These are phyloP conservation scores for Capillidium rhysosporum DNA, from an alignment of 371 early-diverging fungal species.

Conservation along the genomic window DNA sequence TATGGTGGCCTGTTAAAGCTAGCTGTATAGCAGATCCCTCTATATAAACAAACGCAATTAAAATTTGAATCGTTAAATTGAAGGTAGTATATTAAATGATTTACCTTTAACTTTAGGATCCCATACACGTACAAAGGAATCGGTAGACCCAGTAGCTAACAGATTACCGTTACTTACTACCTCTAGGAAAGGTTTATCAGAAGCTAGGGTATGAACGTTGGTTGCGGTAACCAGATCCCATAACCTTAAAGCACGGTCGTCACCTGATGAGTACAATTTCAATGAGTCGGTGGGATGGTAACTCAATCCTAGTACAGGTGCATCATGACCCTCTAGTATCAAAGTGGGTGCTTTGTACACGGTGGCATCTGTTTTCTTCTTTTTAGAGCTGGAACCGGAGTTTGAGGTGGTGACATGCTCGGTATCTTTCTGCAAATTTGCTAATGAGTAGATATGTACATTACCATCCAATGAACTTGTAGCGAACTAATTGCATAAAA, in stretches of 20 bases:
- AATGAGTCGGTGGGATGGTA: constrained; percentile 28
- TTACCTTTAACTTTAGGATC: constrained; percentile 60
- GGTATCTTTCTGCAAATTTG: constrained; percentile 27
- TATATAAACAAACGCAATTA: neutral
- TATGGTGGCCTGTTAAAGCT: constrained; percentile 51
- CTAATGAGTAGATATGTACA: constrained; percentile 55
- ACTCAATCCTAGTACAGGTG: constrained; percentile 49
- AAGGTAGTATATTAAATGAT: no score
- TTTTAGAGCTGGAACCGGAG: constrained; percentile 25
- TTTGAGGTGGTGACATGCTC: constrained; percentile 26
- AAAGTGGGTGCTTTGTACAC: constrained; percentile 12
- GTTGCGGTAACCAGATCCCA: constrained; percentile 71
- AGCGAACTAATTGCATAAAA: constrained; percentile 30
- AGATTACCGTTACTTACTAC: constrained; percentile 15
- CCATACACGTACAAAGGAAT: constrained; percentile 63
- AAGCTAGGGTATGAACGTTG: constrained; percentile 51
- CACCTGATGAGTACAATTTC: constrained; percentile 61
- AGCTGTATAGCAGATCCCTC: constrained; percentile 59
- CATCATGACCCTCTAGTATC: constrained; percentile 55
- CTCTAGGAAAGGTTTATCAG: constrained; percentile 5
- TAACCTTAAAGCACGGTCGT: constrained; percentile 78
- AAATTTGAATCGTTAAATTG: no score
- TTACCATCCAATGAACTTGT: constrained; percentile 61
- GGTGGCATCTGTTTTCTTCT: constrained; percentile 19
- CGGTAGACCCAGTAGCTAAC: constrained; percentile 76